phyloP scores from a whole-genome alignment of 2,329 filamentous ascomycete genomes.

The Metarhizium sp. region DNA sequence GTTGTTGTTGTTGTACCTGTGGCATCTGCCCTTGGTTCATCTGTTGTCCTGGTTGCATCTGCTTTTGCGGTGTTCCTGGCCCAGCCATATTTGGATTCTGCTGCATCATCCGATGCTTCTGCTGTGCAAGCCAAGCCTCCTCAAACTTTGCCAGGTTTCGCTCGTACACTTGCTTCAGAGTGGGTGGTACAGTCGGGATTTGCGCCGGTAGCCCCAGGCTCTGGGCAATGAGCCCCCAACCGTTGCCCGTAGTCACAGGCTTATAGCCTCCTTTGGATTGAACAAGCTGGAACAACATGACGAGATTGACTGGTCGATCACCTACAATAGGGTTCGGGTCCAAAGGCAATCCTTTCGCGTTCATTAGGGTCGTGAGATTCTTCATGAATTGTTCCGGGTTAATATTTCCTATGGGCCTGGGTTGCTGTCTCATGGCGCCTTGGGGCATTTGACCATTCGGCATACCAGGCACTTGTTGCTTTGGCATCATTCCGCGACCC shows the following conservation, averaged over 20 bases:
- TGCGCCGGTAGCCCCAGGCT: conserved; percentile 55
- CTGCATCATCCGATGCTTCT: conserved; percentile 42
- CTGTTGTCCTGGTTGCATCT: conserved; percentile 28
- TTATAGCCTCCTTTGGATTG: conserved; percentile 69
- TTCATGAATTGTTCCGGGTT: conserved; percentile 66
- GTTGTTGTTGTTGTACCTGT: conserved; percentile 18
- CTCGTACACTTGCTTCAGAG: conserved; percentile 67
- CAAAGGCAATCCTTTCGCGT: conserved; percentile 59
- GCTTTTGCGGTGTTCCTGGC: conserved; percentile 20
- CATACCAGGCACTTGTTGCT: conserved; percentile 38
- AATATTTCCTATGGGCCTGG: conserved; percentile 29
- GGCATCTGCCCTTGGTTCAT: conserved; percentile 23
- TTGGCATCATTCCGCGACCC: conserved; percentile 43
- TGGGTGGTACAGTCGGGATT: conserved; percentile 54
- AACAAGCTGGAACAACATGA: conserved; percentile 69
- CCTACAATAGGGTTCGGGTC: conserved; percentile 66
- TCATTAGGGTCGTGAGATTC: conserved; percentile 70
- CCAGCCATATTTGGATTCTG: conserved; percentile 21
- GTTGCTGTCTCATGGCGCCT: conserved; percentile 41
- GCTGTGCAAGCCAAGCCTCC: conserved; percentile 50
- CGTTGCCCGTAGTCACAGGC: conserved; percentile 57
- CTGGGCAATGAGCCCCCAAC: conserved; percentile 66
- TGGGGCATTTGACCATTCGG: conserved; percentile 48
- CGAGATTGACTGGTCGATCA: conserved; percentile 64
- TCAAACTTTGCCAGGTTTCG: conserved; percentile 71